phyloP scores from a whole-genome alignment of 23 red algal genomes.

The Chondrus crispus region DNA sequence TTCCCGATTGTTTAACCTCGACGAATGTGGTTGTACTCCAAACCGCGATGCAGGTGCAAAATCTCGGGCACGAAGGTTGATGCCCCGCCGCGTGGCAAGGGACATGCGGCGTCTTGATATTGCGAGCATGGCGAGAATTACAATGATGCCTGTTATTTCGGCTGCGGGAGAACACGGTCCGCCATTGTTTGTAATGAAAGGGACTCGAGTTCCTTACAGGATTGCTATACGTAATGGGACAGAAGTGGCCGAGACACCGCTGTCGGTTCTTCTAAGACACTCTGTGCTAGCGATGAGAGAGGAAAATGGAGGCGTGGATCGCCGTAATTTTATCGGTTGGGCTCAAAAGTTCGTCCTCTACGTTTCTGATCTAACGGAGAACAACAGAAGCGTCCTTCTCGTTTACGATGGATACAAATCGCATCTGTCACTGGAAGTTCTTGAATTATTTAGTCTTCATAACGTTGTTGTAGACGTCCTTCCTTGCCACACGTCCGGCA shows the following conservation, averaged over 20 bases:
- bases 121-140: background rate
- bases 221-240: background rate
- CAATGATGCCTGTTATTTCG: background rate
- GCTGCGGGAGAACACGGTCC: background rate
- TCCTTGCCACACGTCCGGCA: constrained; percentile 2
- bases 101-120: background rate
- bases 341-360: background rate
- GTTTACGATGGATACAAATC: constrained; percentile 23
- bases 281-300: background rate
- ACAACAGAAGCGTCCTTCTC: background rate
- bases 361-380: background rate
- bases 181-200: background rate
- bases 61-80: background rate
- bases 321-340: background rate
- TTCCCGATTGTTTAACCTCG: background rate
- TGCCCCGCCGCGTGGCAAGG: background rate
- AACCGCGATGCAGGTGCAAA: background rate
- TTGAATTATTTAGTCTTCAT: background rate
- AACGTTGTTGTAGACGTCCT: background rate
- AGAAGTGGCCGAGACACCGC: background rate
- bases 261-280: background rate
- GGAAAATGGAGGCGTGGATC: background rate
- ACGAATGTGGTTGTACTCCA: background rate
- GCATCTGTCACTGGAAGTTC: constrained; percentile 10
- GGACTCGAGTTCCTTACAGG: background rate